Evolutionary conservation across 371 early-diverging fungal genomes (phyloP).

Genomic region (Mortierella sp.): DNA sequence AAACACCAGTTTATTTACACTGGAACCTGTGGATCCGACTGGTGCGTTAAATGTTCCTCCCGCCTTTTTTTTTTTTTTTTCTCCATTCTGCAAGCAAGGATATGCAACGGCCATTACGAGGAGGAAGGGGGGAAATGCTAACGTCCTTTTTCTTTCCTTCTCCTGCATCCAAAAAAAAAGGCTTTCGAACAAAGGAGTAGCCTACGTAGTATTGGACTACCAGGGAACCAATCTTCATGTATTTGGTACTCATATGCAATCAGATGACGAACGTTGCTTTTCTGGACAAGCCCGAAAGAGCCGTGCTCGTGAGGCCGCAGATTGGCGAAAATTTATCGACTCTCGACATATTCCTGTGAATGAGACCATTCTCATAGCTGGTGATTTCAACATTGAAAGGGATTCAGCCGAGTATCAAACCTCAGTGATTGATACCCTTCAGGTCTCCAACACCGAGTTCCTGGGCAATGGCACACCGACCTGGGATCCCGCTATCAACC

Average conservation of each 20-base stretch:
- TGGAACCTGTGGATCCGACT: slow-evolving; percentile 41
- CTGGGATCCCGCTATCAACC: too few species aligned
- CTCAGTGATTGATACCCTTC: too few species aligned
- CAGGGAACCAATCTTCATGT: slow-evolving; percentile 39
- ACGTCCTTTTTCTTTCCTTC: neutral
- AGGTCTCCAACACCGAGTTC: too few species aligned
- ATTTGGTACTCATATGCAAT: slow-evolving; percentile 45
- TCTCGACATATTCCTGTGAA: slow-evolving; percentile 37
- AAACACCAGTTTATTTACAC: slow-evolving; percentile 42
- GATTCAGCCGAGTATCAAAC: slow-evolving; percentile 26
- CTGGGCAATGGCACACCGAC: too few species aligned
- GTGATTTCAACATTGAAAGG: slow-evolving; percentile 38
- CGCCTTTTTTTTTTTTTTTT: neutral
- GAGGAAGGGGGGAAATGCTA: neutral
- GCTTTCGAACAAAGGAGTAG: slow-evolving; percentile 46
- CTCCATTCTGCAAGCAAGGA: too few species aligned
- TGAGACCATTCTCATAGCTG: slow-evolving; percentile 43
- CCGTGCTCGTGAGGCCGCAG: slow-evolving; percentile 18
- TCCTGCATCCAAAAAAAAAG: slow-evolving; percentile 6
- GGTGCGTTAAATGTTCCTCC: slow-evolving; percentile 11
- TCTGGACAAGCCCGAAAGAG: slow-evolving; percentile 24
- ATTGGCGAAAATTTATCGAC: slow-evolving; percentile 36
- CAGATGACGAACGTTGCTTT: slow-evolving; percentile 22
- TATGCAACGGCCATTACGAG: neutral
- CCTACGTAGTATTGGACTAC: slow-evolving; percentile 32